Conservation (phyloP, 805 yeast species). For the Candida adriatica region DNA sequence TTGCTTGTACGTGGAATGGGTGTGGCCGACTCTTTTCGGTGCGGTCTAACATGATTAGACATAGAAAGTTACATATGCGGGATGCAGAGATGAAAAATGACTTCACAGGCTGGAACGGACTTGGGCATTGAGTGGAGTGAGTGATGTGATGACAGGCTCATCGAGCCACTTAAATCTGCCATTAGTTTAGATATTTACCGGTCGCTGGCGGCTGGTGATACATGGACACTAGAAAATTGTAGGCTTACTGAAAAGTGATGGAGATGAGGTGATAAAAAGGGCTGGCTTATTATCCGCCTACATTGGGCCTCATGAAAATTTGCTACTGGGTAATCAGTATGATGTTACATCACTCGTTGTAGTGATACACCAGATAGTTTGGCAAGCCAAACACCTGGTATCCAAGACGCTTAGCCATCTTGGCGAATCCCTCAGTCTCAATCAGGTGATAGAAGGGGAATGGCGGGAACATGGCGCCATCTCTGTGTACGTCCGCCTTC, state of each 20-base stretch:
- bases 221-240: no score
- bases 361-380: slow-evolving; percentile 87
- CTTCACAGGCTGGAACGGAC: no score
- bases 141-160: no score
- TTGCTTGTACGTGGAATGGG: slow-evolving; percentile 51
- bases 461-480: slow-evolving; percentile 99
- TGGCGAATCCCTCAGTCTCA: slow-evolving; percentile 98
- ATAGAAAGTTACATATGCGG: slow-evolving; percentile 55
- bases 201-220: no score
- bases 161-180: no score
- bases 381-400: slow-evolving; percentile 91
- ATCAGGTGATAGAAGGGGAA: slow-evolving; percentile 95
- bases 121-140: no score
- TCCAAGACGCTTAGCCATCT: slow-evolving; percentile 92
- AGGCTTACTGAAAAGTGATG: no score
- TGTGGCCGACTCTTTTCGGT: slow-evolving; percentile 71
- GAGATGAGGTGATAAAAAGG: no score
- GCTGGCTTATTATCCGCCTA: no score
- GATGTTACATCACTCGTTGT: slow-evolving; percentile 75
- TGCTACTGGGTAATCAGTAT: no score
- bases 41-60: slow-evolving; percentile 76
- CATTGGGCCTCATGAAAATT: no score
- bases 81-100: slow-evolving; percentile 11
- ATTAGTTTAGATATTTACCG: no score
- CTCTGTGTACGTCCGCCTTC: slow-evolving; percentile 96